These are phyloP conservation scores for Vitis riparia DNA, from an alignment of 164 flowering plant species.

Conservation along the genomic window DNA sequence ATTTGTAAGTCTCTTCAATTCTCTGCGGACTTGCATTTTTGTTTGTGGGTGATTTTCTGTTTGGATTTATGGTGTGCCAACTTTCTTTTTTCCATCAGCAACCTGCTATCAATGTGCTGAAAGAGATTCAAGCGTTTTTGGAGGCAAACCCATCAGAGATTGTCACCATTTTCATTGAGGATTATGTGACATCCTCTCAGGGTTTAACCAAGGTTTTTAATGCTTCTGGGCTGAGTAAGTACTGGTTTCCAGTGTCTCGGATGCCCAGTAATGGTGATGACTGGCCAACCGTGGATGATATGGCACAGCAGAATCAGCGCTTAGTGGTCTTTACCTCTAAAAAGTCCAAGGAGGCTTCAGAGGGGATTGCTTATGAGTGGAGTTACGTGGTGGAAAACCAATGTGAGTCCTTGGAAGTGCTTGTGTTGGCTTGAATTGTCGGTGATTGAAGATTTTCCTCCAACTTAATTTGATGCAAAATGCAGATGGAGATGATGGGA, in stretches of 20 bases:
- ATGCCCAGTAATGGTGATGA: constrained; percentile 35
- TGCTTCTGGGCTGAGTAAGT: constrained; percentile 36
- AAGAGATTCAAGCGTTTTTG: constrained; percentile 54
- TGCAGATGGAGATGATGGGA: constrained; percentile 47
- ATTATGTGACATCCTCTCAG: constrained; percentile 39
- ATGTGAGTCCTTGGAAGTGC: constrained; percentile 25
- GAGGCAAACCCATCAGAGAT: constrained; percentile 61
- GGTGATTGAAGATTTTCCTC: not conserved
- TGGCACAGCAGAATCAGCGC: constrained; percentile 46
- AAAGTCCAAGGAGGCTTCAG: constrained; percentile 41
- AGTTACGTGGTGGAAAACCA: constrained; percentile 49
- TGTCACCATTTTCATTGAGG: constrained; percentile 71
- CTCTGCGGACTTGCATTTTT: too few relatives aligned
- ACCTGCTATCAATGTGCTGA: constrained; percentile 62
- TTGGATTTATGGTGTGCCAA: too few relatives aligned
- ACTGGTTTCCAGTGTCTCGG: constrained; percentile 35
- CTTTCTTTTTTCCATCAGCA: constrained; percentile 31
- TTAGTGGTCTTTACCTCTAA: constrained; percentile 51
- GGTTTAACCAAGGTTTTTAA: constrained; percentile 39
- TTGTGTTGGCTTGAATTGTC: not conserved
- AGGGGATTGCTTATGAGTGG: constrained; percentile 51
- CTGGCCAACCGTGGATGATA: constrained; percentile 55
- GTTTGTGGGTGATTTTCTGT: not conserved
- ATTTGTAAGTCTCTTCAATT: constrained; percentile 47
- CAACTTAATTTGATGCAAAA: too few relatives aligned